Conservation (phyloP, 495 filamentous ascomycete genomes). For the Cladorrhinum samala region DNA sequence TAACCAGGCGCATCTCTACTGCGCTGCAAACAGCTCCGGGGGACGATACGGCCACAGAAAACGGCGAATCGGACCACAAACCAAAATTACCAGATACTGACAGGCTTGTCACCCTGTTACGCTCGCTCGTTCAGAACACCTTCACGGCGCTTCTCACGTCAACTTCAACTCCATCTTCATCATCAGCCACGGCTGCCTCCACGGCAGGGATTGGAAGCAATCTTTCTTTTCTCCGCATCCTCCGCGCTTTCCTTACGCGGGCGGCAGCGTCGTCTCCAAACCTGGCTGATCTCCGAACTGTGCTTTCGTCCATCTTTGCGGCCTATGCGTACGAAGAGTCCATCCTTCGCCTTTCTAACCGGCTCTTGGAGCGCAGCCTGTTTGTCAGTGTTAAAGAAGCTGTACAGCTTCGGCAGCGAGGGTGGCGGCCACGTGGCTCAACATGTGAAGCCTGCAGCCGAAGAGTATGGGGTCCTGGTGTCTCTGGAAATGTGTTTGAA, state of each 20-base stretch:
- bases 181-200: background rate
- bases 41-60: slow-evolving; percentile 5
- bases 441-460: slow-evolving; percentile 81
- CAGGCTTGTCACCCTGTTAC: slow-evolving; percentile 58
- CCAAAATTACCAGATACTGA: slow-evolving; percentile 34
- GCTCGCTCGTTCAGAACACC: slow-evolving; percentile 76
- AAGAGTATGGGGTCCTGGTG: slow-evolving; percentile 85
- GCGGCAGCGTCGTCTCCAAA: slow-evolving; percentile 77
- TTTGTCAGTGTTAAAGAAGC: slow-evolving; percentile 78
- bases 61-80: slow-evolving; percentile 19
- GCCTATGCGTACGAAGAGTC: slow-evolving; percentile 92
- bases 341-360: slow-evolving; percentile 76
- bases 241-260: slow-evolving; percentile 82
- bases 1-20: slow-evolving; percentile 55
- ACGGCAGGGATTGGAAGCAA: slow-evolving; percentile 43
- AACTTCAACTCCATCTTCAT: slow-evolving; percentile 43
- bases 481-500: slow-evolving; percentile 68
- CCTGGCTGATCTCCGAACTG: slow-evolving; percentile 76
- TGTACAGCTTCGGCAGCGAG: slow-evolving; percentile 67
- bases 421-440: slow-evolving; percentile 82
- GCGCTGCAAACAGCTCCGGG: slow-evolving; percentile 22
- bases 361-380: slow-evolving; percentile 80
- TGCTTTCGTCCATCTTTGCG: slow-evolving; percentile 83
- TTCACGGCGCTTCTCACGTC: slow-evolving; percentile 82
- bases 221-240: slow-evolving; percentile 79